Evolutionary conservation across 345 rosid species (phyloP).

Genomic region (Pugionium cornutum): DNA sequence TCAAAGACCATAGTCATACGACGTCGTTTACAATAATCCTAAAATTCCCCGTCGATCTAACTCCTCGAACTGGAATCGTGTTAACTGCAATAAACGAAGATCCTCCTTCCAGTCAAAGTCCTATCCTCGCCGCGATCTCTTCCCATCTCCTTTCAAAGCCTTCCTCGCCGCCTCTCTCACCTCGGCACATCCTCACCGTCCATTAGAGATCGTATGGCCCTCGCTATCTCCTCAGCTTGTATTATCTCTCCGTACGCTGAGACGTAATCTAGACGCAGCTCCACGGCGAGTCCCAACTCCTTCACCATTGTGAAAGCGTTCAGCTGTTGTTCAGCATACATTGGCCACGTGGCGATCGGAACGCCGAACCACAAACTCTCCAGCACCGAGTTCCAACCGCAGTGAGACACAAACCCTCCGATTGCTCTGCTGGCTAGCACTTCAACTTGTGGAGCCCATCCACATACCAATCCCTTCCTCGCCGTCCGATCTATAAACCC

Average conservation of each 20-base stretch:
- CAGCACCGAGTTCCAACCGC: conserved; percentile 56
- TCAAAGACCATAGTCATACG: background rate
- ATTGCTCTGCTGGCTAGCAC: conserved; percentile 42
- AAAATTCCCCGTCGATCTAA: conserved; percentile 17
- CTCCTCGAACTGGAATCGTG: conserved; percentile 37
- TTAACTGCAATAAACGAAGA: conserved; percentile 42
- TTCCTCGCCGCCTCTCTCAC: conserved; percentile 36
- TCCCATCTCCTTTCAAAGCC: too few relatives aligned
- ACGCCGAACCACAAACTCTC: conserved; percentile 59
- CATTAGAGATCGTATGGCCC: conserved; percentile 41
- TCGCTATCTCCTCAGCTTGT: conserved; percentile 45
- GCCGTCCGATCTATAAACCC: conserved; percentile 42
- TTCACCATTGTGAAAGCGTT: conserved; percentile 52
- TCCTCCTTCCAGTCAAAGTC: too few relatives aligned
- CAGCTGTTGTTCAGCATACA: conserved; percentile 56
- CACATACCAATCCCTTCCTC: conserved; percentile 38
- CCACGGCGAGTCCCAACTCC: conserved; percentile 45
- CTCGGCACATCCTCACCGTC: conserved; percentile 28
- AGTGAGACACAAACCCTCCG: conserved; percentile 53
- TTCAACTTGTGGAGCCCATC: conserved; percentile 51
- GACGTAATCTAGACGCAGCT: conserved; percentile 45
- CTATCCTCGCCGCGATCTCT: too few relatives aligned
- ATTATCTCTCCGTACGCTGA: conserved; percentile 31
- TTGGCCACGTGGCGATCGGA: conserved; percentile 51
- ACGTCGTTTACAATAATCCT: background rate